These are phyloP conservation scores for Thalassiosira exigua DNA, from an alignment of 352 stramenopile genomes.

Conservation along the genomic window DNA sequence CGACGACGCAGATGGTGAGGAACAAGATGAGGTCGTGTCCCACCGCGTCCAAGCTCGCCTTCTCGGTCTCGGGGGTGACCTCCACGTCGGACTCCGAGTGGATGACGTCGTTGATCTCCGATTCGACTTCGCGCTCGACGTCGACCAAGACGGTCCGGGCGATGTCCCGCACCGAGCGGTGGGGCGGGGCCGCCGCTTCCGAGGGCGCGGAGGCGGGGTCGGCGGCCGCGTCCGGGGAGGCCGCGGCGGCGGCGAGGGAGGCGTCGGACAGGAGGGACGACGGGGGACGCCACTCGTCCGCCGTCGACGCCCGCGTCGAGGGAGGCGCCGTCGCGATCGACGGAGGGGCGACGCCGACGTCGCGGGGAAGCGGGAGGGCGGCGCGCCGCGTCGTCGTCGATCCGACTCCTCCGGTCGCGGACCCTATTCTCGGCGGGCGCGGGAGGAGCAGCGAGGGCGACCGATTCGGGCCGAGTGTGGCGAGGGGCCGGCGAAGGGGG, in stretches of 20 bases:
- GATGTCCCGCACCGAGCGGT: no score
- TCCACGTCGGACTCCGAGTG: constrained; percentile 26
- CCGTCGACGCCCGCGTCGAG: constrained; percentile 1
- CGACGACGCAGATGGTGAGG: constrained; percentile 73
- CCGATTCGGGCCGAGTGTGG: no score
- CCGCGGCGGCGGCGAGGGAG: constrained; percentile 44
- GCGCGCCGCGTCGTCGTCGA: no score
- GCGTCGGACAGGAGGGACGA: constrained; percentile 41
- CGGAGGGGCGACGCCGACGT: neutral
- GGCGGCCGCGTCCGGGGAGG: constrained; percentile 29
- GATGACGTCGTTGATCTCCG: constrained; percentile 51
- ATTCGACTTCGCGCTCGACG: no score
- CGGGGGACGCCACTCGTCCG: constrained; percentile 54
- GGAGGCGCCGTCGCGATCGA: neutral
- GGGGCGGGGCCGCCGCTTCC: no score
- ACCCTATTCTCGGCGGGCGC: no score
- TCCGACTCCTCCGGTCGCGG: no score
- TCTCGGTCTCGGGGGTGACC: constrained; percentile 48
- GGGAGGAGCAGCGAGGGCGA: no score
- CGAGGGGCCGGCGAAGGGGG: neutral
- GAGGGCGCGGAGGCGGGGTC: constrained; percentile 36
- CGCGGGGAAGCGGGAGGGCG: no score
- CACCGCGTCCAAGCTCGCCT: constrained; percentile 59
- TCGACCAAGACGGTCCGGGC: no score
- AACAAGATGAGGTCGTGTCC: constrained; percentile 79